Evolutionary conservation across 2,329 filamentous ascomycete genomes (phyloP), one percentile per base, ranked within the genome.

Genomic region (Talaromyces albobiverticillius): DNA sequence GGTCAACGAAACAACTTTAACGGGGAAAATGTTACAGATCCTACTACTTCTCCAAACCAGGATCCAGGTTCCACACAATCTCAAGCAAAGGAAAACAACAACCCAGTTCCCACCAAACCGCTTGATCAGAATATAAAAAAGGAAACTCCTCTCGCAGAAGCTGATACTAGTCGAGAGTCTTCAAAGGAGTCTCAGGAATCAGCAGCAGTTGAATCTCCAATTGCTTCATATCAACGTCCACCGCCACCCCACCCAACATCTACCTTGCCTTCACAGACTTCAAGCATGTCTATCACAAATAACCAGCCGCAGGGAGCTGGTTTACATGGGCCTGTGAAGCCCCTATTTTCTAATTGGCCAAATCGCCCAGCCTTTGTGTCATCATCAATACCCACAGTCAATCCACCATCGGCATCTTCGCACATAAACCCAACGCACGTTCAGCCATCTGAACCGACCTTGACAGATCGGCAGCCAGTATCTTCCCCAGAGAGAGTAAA

Each of bases 1-100:
- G 61, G 64, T 20, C 62, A 61, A 46, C 52, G 51, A 54, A 51
- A 26, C 3, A 55, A 59, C 1, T 53, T 41, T n/a, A 29, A 40
- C n/a, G 42, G 54, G 20, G 46, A 51, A 45, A 55, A 58, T n/a
- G 29, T 6, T n/a, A 36, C 20, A 8, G 13, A 48, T 26, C 16
- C 31, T 55, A 36, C 18, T 3, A 20, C 13, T 47, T 11, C 46
- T 25, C 40, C 57, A 13, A 43, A 26, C 34, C 38, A 53, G 14
- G 46, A 36, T 26, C 40, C 49, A 13, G 54, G 9, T 29, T 4
- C 23, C 22, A 46, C 42, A 46, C 26, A 10, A 9, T 5, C 36
- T 40, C 36, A 18, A 22, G 9, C 41, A 23, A 13, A 13, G 20
- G 9, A 22, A 14, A 45, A 18, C 7, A 22, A n/a, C 6, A 18